Percentiles rank a stretch among this genome's conserved stretches.
Evolutionary conservation across 768 basidiomycete species (phyloP).

Genomic region (Epithele typhae): DNA sequence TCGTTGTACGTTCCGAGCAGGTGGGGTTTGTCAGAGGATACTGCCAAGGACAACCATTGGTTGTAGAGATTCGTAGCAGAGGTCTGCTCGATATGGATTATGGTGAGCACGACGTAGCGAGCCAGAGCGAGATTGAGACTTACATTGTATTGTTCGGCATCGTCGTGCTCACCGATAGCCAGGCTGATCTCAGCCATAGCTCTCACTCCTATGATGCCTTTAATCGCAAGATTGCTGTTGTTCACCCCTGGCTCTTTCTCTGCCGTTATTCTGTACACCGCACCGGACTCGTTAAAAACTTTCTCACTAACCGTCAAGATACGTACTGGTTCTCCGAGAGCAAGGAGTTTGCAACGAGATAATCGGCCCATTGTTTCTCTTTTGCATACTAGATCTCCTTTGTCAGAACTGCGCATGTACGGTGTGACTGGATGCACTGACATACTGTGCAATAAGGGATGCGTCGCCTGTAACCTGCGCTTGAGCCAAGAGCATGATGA

Average conservation of each 20-base stretch:
- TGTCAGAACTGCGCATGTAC: constrained; percentile 17
- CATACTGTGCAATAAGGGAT: constrained; percentile 9
- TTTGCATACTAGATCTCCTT: no score
- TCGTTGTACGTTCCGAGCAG: constrained; percentile 7
- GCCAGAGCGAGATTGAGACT: neutral
- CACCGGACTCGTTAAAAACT: no score
- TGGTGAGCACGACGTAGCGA: no score
- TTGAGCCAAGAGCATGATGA: constrained; percentile 21
- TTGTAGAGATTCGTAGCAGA: constrained; percentile 3
- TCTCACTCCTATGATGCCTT: constrained; percentile 39
- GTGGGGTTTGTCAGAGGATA: neutral
- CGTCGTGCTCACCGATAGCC: constrained; percentile 37
- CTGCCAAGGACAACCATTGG: constrained; percentile 6
- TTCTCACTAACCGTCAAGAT: no score
- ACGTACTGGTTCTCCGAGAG: neutral
- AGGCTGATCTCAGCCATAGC: neutral
- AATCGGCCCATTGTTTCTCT: constrained; percentile 18
- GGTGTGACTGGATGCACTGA: neutral
- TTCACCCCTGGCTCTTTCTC: constrained; percentile 30
- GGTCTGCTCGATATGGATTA: constrained; percentile 1
- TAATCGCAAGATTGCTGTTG: constrained; percentile 68
- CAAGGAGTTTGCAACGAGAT: constrained; percentile 7
- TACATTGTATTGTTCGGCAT: constrained; percentile 36
- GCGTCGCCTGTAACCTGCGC: constrained; percentile 22
- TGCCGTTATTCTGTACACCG: no score